A percentile compares a stretch with the other conserved stretches of the same genome.
Conservation (phyloP, 306 rosid genomes). For the Gastrolobium bilobum region DNA sequence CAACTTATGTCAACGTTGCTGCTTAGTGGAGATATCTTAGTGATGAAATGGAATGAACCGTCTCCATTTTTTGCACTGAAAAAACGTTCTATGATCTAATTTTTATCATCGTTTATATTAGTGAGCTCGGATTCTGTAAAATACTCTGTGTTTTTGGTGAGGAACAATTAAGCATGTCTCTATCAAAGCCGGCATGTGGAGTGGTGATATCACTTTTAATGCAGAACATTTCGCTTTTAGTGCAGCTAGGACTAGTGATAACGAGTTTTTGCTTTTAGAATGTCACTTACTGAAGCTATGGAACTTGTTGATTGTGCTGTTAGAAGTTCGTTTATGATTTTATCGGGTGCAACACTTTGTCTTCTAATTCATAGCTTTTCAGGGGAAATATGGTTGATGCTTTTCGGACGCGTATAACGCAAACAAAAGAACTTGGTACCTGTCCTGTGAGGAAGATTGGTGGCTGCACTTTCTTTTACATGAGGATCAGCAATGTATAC, state of each 20-base stretch:
- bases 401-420: constrained; percentile 94
- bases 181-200: constrained; percentile 4
- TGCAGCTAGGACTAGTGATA: constrained; percentile 36
- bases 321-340: constrained; percentile 12
- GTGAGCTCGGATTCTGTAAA: constrained; percentile 9
- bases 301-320: constrained; percentile 38
- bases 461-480: constrained; percentile 95
- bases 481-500: constrained; percentile 91
- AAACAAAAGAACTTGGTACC: constrained; percentile 96
- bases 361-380: constrained; percentile 41
- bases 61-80: constrained; percentile 12
- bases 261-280: background rate
- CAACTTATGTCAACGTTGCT: background rate
- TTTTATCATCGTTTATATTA: background rate
- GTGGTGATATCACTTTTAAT: background rate
- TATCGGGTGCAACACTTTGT: background rate
- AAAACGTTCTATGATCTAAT: background rate
- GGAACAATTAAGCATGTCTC: background rate
- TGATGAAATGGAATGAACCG: constrained; percentile 7
- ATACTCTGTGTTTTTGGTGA: background rate
- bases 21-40: constrained; percentile 14
- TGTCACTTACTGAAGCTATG: background rate
- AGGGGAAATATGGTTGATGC: constrained; percentile 99
- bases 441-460: constrained; percentile 99
- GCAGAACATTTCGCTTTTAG: background rate